A percentile compares a stretch with the other conserved stretches of the same genome.
Conservation (phyloP, 345 rosid genomes). For the Gossypium arboreum region DNA sequence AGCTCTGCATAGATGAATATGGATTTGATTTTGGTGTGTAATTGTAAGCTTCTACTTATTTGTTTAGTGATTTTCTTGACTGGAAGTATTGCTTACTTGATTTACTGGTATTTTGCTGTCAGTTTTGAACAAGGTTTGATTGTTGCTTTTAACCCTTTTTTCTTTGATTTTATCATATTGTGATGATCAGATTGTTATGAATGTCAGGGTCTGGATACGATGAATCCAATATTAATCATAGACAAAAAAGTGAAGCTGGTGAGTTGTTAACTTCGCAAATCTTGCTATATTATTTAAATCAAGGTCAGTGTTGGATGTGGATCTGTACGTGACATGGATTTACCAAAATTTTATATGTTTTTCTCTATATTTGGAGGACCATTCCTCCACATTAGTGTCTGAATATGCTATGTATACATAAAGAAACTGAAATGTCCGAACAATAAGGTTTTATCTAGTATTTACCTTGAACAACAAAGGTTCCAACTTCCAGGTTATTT, state of each 20-base stretch:
- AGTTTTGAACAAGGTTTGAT: not conserved
- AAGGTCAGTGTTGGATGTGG: not conserved
- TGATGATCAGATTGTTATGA: not conserved
- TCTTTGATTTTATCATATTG: not conserved
- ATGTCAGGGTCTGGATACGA: constrained; percentile 54
- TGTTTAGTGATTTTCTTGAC: not conserved
- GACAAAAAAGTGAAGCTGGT: constrained; percentile 53
- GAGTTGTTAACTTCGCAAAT: constrained; percentile 20
- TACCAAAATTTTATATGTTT: not conserved
- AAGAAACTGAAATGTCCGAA: not conserved
- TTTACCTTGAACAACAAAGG: not conserved
- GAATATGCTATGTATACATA: not conserved
- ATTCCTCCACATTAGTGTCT: not conserved
- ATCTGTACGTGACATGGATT: not conserved
- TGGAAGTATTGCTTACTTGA: not conserved
- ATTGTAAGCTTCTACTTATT: not conserved
- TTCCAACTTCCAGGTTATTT: not conserved
- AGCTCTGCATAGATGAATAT: not conserved
- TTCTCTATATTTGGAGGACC: not conserved
- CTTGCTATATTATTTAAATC: not conserved
- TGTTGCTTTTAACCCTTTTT: not conserved
- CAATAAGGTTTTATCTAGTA: not conserved
- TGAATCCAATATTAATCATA: constrained; percentile 47
- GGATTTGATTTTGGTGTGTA: not conserved
- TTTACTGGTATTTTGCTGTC: not conserved